Evolutionary conservation across 2,329 filamentous ascomycete species (phyloP), one percentile per base, ranked within the genome.

Genomic region (Corniculantispora saksenae): DNA sequence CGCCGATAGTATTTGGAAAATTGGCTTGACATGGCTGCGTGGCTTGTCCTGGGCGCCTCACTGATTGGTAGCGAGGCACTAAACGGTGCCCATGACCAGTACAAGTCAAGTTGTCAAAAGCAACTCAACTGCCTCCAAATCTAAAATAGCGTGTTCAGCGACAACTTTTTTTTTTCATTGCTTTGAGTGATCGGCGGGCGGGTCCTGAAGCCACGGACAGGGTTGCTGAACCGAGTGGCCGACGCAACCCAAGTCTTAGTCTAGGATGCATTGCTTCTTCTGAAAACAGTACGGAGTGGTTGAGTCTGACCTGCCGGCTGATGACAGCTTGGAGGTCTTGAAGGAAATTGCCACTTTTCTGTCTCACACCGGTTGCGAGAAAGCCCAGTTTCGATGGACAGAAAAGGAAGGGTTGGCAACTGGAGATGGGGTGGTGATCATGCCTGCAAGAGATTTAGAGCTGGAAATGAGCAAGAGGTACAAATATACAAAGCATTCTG

Each of bases 171-270:
- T 32, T 47, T 54, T 7, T 53, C 12, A 32, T 47, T 61, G 48
- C 38, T 21, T 43, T 27, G 25, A 32, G 48, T 32, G 25, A 61
- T 48, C 50, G 40, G 27, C 51, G 60, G 38, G 43, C 47, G 51
- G 50, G 51, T 5, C 32, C 48, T 56, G 50, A 47, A 48, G 60
- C 51, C 60, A 63, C 60, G 19, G 38, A 38, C n/a, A 55, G 40
- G 60, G 50, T 48, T 45, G 17, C 27, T 38, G 27, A 55, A 56
- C 40, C 50, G 27, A 43, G 23, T 61, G 21, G 32, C 45, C 40
- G 43, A 63, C n/a, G 40, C 35, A 48, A 45, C 35, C n/a, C 19
- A 35, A 17, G 23, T n/a, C 29, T 17, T 21, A 25, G 3, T n/a
- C 2, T 15, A 10, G n/a, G 17, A 17, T 58, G 40, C 55, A 47